phyloP scores from a whole-genome alignment of 768 basidiomycete species.

The Psilocybe tampanensis region DNA sequence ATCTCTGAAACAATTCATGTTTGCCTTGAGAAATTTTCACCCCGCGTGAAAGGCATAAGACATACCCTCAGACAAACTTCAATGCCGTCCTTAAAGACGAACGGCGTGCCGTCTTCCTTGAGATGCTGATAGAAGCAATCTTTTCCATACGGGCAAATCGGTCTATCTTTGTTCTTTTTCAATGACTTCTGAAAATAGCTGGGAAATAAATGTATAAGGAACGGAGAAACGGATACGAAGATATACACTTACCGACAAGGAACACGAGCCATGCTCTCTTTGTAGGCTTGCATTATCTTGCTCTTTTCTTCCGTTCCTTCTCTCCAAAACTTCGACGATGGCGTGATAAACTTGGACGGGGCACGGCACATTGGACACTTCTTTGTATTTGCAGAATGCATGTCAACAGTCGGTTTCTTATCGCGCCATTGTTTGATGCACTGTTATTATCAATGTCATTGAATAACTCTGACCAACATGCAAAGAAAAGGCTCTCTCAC shows the following conservation, averaged over 20 bases:
- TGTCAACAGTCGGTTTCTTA: constrained; percentile 51
- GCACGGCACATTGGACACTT: constrained; percentile 79
- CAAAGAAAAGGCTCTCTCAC: constrained; percentile 39
- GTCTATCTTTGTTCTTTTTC: constrained; percentile 36
- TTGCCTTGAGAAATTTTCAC: background rate
- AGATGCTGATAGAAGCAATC: constrained; percentile 83
- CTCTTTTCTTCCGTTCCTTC: constrained; percentile 56
- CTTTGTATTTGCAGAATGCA: constrained; percentile 65
- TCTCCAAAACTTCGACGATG: constrained; percentile 69
- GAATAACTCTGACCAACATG: too few relatives aligned
- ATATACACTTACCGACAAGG: constrained; percentile 54
- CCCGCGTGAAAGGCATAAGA: background rate
- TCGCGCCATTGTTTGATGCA: constrained; percentile 83
- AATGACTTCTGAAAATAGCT: constrained; percentile 68
- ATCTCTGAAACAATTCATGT: constrained; percentile 14
- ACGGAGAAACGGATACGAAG: background rate
- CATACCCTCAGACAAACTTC: constrained; percentile 55
- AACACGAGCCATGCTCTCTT: constrained; percentile 70
- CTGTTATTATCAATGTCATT: constrained; percentile 31
- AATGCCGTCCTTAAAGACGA: constrained; percentile 57
- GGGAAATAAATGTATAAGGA: background rate
- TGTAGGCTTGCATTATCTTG: constrained; percentile 57
- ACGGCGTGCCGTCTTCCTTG: constrained; percentile 65
- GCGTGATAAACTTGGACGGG: constrained; percentile 67
- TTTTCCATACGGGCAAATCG: constrained; percentile 75